Evolutionary conservation across 495 filamentous ascomycete genomes (phyloP), one percentile per base, ranked within the genome.

Genomic region (Aspergillus diversus): DNA sequence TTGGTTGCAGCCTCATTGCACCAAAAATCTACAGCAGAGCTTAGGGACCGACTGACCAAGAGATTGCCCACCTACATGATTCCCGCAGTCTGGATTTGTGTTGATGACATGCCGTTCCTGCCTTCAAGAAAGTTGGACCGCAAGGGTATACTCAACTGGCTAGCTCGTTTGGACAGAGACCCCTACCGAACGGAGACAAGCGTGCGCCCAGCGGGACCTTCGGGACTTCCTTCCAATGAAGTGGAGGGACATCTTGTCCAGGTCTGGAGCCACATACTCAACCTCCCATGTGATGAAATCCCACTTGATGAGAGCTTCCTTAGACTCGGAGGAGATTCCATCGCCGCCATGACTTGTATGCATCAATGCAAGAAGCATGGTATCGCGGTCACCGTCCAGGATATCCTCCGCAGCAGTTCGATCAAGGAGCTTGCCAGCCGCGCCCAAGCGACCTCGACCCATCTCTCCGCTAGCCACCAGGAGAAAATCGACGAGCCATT

Each of bases 281-380:
- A 85, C 55, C 71, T 87, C 12, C 78, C 77, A 0, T 63, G 66
- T 21, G 65, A 42, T n/a, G 69, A 77, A 5, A 83, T 90, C 35
- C 75, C 77, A 7, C 64, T 85, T 33, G 73, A 83, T 21, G 80
- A 87, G 62, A 84, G 81, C 64, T 91, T 91, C 69, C 77, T 91
- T 63, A 78, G 75, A 21, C 75, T 89, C 7, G 88, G 89, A 11
- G 89, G 88, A 39, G 89, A 91, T 63, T 90, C 88, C 1, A 88
- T 91, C 51, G 81, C 83, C 12, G 88, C 88, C 1, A 90, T 91
- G 81, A 87, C 86, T 9, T 87, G 86, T n/a, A 80, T 85, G 21
- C 21, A 27, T 2, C 21, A 27, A 27, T 27, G 21, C 21, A 27
- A 27, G 21, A 27, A 27, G 21, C 21, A 27, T 27, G 21, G 21